Percentiles rank a stretch among this genome's conserved stretches.
Evolutionary conservation across 176 grass and related monocot species (phyloP).

Genomic region (Pontederia paniculata): DNA sequence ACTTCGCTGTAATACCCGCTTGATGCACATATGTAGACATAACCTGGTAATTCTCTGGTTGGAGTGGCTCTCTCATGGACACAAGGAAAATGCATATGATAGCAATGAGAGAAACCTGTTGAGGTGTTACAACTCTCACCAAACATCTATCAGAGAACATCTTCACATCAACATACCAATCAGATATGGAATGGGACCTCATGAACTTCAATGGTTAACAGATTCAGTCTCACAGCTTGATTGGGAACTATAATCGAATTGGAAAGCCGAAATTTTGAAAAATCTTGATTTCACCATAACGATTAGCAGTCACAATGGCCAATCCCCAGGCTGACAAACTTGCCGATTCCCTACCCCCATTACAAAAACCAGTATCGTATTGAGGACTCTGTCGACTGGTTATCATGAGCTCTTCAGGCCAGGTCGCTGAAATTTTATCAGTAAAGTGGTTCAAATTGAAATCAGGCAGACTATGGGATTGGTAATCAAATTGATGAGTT

Average conservation of each 20-base stretch:
- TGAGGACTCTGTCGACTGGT: conserved; percentile 31
- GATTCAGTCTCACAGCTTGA: too few relatives aligned
- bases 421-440: conserved; percentile 22
- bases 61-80: too few relatives aligned
- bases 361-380: background rate
- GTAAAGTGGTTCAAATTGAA: conserved; percentile 7
- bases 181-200: too few relatives aligned
- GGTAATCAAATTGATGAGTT: conserved; percentile 24
- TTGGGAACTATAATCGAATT: background rate
- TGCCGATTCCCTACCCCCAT: background rate
- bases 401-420: conserved; percentile 34
- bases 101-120: too few relatives aligned
- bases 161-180: too few relatives aligned
- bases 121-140: too few relatives aligned
- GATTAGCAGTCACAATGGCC: background rate
- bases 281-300: background rate
- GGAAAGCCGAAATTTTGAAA: conserved; percentile 6
- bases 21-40: too few relatives aligned
- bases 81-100: too few relatives aligned
- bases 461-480: background rate
- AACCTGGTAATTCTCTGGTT: too few relatives aligned
- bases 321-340: conserved; percentile 3
- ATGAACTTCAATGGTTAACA: too few relatives aligned
- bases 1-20: too few relatives aligned
- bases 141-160: too few relatives aligned